Evolutionary conservation across 805 yeast species (phyloP), one percentile per base, ranked within the genome.

Genomic region (Candida coquimbonensis): DNA sequence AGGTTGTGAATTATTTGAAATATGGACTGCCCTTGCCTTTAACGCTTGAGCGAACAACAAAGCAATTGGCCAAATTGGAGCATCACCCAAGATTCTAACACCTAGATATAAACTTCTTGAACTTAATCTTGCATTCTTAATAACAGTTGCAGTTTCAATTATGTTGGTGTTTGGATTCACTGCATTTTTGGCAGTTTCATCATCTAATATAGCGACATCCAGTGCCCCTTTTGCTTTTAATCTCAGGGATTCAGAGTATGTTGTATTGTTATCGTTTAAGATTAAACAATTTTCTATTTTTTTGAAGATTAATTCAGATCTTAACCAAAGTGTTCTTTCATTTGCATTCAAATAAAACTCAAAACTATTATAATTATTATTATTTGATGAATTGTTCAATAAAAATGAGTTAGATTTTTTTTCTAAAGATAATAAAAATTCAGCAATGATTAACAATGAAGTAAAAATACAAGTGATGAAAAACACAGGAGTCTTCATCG

Each of bases 61-160:
- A 1, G 89, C 86, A 42, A 84, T 74, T 0, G 93, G 93, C 95
- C 95, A 85, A 25, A 85, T 83, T 14, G 93, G 93, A 0, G 90
- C 90, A 67, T 85, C 93, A 5, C 89, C 88, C 43, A 85, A 68
- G 29, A 85, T 81, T 54, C 88, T 68, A 12, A 85, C 85, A 36
- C 93, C 95, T 35, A 85, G 63, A 46, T 82, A 80, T 36, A 85
- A 63, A 19, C 81, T 72, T 57, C 80, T 74, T 42, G 75, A 69
- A 17, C 81, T 77, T 43, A 78, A 67, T 58, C 75, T 68, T 13
- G 78, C 77, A 42, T 67, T 67, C 37, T 66, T 61, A 39, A 81
- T 75, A 21, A 77, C 69, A 40, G 60, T 66, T 19, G 77, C 66
- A 1, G 76, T 75, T 51, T 66, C 72, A 24, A 64, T 59, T n/a